A percentile compares a stretch with the other conserved stretches of the same genome.
Evolutionary conservation across 345 rosid species (phyloP).

Genomic region (Eucalyptus cloeziana): DNA sequence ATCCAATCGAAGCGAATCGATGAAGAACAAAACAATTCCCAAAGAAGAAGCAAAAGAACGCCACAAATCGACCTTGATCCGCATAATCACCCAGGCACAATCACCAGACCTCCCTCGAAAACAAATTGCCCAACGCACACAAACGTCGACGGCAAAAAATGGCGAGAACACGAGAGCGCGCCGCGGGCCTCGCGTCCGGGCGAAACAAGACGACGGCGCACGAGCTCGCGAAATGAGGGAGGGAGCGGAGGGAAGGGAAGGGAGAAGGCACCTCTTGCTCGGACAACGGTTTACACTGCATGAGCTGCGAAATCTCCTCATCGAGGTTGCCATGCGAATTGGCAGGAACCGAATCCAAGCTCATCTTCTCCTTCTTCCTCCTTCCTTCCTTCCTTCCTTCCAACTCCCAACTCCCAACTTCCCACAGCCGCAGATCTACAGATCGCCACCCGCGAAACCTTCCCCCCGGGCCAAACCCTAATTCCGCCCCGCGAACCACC

Average conservation of each 20-base stretch:
- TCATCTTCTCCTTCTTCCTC: constrained; percentile 19
- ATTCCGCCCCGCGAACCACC: background rate
- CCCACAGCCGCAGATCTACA: background rate
- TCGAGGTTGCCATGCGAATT: constrained; percentile 55
- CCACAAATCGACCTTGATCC: background rate
- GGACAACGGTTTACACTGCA: constrained; percentile 86
- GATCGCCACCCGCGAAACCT: background rate
- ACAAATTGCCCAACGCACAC: background rate
- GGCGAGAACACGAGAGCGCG: background rate
- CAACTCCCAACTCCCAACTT: background rate
- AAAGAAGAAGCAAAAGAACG: background rate
- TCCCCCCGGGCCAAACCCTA: background rate
- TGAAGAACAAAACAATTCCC: background rate
- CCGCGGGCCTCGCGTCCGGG: background rate
- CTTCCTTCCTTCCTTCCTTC: background rate
- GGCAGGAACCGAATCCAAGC: constrained; percentile 51
- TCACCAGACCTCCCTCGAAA: background rate
- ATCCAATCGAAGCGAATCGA: background rate
- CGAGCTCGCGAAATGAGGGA: background rate
- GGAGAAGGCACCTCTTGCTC: constrained; percentile 48
- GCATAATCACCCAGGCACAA: background rate
- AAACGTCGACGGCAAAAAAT: background rate
- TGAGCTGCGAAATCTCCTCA: constrained; percentile 83
- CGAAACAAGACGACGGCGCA: background rate
- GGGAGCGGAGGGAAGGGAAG: background rate